Conservation (phyloP, 164 flowering plant species). For the Dillenia suffruticosa region DNA sequence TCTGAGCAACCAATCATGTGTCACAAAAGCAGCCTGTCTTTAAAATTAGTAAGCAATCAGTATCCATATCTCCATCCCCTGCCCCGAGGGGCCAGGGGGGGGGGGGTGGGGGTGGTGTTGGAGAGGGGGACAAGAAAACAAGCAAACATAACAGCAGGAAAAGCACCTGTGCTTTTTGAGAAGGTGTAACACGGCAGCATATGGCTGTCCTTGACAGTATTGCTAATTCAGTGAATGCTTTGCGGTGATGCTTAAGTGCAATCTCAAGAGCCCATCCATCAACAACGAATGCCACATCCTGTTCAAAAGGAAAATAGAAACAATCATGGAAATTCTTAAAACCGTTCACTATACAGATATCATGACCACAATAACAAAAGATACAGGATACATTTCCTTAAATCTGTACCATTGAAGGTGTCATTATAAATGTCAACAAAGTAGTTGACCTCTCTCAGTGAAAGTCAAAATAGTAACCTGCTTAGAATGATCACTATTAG, state of each 20-base stretch:
- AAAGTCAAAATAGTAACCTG: too few relatives aligned
- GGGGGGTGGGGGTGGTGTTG: too few relatives aligned
- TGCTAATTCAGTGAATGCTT: slow-evolving; percentile 89
- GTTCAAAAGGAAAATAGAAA: slow-evolving; percentile 9
- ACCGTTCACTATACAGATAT: background rate
- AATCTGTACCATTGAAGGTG: too few relatives aligned
- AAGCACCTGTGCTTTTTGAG: slow-evolving; percentile 95
- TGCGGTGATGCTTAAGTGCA: slow-evolving; percentile 67
- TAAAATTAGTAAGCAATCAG: too few relatives aligned
- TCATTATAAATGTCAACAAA: too few relatives aligned
- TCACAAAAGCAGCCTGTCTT: too few relatives aligned
- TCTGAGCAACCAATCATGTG: too few relatives aligned
- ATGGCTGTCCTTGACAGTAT: slow-evolving; percentile 93
- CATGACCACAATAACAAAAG: background rate
- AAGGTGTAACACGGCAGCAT: slow-evolving; percentile 98
- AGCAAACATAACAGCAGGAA: background rate
- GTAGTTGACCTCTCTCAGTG: too few relatives aligned
- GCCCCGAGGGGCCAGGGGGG: too few relatives aligned
- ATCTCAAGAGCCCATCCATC: slow-evolving; percentile 99
- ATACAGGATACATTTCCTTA: background rate
- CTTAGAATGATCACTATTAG: too few relatives aligned
- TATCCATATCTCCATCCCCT: too few relatives aligned
- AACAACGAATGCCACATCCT: slow-evolving; percentile 99
- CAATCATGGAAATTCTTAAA: background rate
- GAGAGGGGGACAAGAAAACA: background rate